Base-by-base conservation (phyloP, 805 yeast species). In the Saturnispora ahearnii region DNA sequence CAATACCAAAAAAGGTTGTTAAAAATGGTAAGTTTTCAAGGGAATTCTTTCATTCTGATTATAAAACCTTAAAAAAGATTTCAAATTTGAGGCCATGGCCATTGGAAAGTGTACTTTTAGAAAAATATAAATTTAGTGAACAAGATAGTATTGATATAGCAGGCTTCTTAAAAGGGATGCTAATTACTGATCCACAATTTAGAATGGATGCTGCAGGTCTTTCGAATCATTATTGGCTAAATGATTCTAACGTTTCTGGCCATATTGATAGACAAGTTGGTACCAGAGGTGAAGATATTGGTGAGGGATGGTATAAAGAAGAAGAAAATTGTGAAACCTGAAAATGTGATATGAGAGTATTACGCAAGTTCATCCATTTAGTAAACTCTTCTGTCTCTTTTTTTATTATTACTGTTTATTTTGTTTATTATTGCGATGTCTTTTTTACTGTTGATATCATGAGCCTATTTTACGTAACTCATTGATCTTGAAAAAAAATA, bases 171-270 rank as follows among this genome's bases (percentile, higher is more conserved):
- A 63, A 77, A 43, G 96, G 97, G 8, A 87, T 93, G 96, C 72
- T 93, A 43, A 64, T 73, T 21, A 66, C 87, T 21, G 87, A 84
- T 62, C 98, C 99, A 1, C 82, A 77, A 52, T 65, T 68, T 49
- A 74, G 99, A 56, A 91, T 91, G 12, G 99, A 93, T 69, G 98
- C 98, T 1, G 99, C 98, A 18, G 96, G 96, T 3, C 77, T 89
- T 81, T 79, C 87, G 2, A 84, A 87, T 60, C 96, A 89, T 63
- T 81, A 84, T 11, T 89, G 96, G 96, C 63, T 78, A 44, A 73
- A 76, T 55, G 95, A 87, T 61, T 88, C 91, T 0, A 65, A 78
- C 32, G 95, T 95, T 0, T 73, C 84, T 62, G 93, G 85, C 51
- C 73, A 81, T 57, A 78, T 85, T 12, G 96, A 87, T 60, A 73